Evolutionary conservation across 108 stramenopile species (phyloP).

Genomic region (Conticribra guillardii): DNA sequence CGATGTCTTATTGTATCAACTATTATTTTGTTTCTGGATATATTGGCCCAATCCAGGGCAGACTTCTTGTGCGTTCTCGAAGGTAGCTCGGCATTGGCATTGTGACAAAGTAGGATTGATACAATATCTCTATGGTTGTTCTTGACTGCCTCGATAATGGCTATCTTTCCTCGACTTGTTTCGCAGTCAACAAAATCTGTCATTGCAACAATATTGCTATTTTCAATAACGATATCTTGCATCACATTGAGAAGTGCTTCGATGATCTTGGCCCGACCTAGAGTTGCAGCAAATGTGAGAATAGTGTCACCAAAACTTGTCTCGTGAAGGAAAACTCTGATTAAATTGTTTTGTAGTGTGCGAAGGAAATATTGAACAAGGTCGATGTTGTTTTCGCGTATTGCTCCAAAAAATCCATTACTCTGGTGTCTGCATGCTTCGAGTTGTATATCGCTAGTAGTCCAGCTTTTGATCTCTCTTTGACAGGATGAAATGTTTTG

Average conservation of each 20-base stretch:
- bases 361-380: constrained; percentile 6
- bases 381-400: constrained; percentile 20
- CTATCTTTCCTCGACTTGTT: constrained; percentile 33
- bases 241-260: constrained; percentile 12
- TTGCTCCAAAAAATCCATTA: constrained; percentile 28
- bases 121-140: constrained; percentile 9
- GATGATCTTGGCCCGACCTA: constrained; percentile 25
- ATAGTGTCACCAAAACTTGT: constrained; percentile 43
- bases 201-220: constrained; percentile 2
- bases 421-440: not conserved
- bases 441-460: not conserved
- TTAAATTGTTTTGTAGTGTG: not conserved
- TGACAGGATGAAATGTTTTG: constrained; percentile 17
- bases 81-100: constrained; percentile 13
- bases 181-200: constrained; percentile 44
- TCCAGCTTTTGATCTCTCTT: constrained; percentile 1
- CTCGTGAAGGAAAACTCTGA: constrained; percentile 11
- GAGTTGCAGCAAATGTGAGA: constrained; percentile 31
- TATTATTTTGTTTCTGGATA: not conserved
- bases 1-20: constrained; percentile 15
- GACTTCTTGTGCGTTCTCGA: constrained; percentile 22
- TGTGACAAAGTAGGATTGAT: constrained; percentile 16
- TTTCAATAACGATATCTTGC: not conserved
- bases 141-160: constrained; percentile 43
- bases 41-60: constrained; percentile 38